Evolutionary conservation across 179 eudicot genomes (phyloP), one percentile per base, ranked within the genome.

Genomic region (Corrigiola litoralis): DNA sequence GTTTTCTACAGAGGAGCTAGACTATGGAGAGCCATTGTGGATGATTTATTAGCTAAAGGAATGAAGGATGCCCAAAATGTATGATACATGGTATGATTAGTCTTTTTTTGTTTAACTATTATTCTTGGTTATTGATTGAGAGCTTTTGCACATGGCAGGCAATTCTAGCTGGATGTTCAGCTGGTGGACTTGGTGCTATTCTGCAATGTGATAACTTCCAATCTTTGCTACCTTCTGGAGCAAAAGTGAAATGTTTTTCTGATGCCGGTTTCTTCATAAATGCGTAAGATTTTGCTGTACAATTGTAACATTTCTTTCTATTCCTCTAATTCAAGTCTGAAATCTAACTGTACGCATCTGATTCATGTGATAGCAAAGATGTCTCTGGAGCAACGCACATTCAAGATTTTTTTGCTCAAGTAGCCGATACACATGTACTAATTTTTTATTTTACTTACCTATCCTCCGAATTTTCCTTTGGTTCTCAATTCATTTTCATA

Each of bases 371-470:
- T 89, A 91, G 97, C 69, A 80, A 80, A 64, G 94, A 82, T 60
- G 23, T 91, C 50, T 71, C 90, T 40, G 96, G 94, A 60, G 74
- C 74, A 33, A 38, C 55, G 4, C 84, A 78, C 51, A 82, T 81
- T 44, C 81, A 84, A 74, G 67, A 69, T 21, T 57, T 78, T 61
- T 91, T 69, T 64, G 73, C 72, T 38, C 81, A 88, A 6, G 87
- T 83, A 32, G 97, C 88, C 14, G 58, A 60, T 6, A 83, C 87
- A 70, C 97, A 91, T 77, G 96, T 89, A 85, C 8, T 28, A 4
- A 23, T 48, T 48, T 48, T 7, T 20, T 7, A 2, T 20, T 21
- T 48, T 3, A 47, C 17, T 48, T 2, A 20, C 14, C 2, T 48
- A 21, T 2, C 21, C 21, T 46, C 10, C 23, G 51, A 47, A 6